Base-by-base conservation (phyloP, 2,329 filamentous ascomycete species). In the Hymenoscyphus linearis region DNA sequence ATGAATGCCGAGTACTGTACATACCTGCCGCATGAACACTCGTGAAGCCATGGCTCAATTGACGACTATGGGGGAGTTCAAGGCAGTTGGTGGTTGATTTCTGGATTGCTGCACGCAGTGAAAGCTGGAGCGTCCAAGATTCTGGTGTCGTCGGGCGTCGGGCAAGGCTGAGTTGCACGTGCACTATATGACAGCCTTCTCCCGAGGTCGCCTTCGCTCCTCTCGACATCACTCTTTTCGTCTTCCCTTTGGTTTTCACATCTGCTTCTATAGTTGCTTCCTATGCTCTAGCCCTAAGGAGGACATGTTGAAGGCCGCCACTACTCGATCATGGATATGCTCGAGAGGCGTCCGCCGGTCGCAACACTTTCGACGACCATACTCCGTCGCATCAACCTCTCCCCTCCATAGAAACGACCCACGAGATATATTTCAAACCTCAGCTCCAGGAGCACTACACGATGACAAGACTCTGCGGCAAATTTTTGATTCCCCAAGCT, bases 391-490 rank as follows among this genome's bases (percentile, higher is more conserved):
- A 62, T 60, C 57, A 50, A 36, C 57, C 62, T 54, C 44, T 50
- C 22, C 44, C 44, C 44, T 50, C 44, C 44, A 22, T 50, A 50
- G 13, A 50, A 3, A 50, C 18, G 18, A 50, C 58, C 60, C 59
- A 52, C 66, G 12, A 58, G 57, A 60, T 53, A 60, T 53, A 58
- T 16, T 53, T 56, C 59, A 56, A 65, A 60, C 57, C 66, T 58
- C 67, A 59, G 40, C 58, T 62, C n/a, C 54, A 60, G 27, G 65
- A n/a, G n/a, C 34, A 10, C 69, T 65, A 34, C 80, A 88, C 68
- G 91, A 96, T 73, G 92, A 97, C 73, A 77, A 81, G 44, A 81
- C 85, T 14, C 78, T 97, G 58, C 89, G 92, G 69, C 83, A 86
- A 60, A 86, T 97, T 36, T 97, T 98, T 77, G 93, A 97, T 76